phyloP scores from a whole-genome alignment of 176 grass and related monocot genomes.

The Oryza meridionalis region DNA sequence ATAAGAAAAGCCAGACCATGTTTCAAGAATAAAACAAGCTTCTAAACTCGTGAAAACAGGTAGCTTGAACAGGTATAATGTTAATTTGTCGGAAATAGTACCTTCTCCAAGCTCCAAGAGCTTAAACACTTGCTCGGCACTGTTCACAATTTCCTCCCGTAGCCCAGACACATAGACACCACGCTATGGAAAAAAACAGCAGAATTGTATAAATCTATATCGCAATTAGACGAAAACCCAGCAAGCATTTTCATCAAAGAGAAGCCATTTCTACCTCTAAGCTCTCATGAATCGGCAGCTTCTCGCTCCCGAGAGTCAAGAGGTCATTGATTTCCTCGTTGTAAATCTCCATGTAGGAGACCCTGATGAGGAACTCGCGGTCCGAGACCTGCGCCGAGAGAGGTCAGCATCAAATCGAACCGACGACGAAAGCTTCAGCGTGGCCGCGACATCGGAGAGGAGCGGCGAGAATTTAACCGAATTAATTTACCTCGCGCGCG shows the following conservation, averaged over 20 bases:
- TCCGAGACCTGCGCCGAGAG: conserved; percentile 53
- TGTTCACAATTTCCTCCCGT: conserved; percentile 85
- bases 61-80: not conserved
- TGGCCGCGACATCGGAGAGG: no score
- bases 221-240: not conserved
- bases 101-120: conserved; percentile 88
- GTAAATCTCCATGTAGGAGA: conserved; percentile 99
- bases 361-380: conserved; percentile 81
- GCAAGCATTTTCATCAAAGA: not conserved
- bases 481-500: conserved; percentile 52
- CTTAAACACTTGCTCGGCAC: conserved; percentile 76
- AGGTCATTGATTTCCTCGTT: conserved; percentile 99
- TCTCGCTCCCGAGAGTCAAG: conserved; percentile 59
- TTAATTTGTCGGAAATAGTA: conserved; percentile 19
- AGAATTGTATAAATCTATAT: conserved; percentile 1
- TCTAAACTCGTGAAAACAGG: not conserved
- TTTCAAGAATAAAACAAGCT: not conserved
- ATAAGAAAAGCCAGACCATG: conserved; percentile 1
- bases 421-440: not conserved
- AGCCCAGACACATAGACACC: conserved; percentile 82
- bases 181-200: conserved; percentile 51
- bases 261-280: conserved; percentile 62
- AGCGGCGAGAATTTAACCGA: not conserved
- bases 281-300: conserved; percentile 79
- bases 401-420: not conserved